Conservation (phyloP, 805 yeast species). For the Ogataea angusta region DNA sequence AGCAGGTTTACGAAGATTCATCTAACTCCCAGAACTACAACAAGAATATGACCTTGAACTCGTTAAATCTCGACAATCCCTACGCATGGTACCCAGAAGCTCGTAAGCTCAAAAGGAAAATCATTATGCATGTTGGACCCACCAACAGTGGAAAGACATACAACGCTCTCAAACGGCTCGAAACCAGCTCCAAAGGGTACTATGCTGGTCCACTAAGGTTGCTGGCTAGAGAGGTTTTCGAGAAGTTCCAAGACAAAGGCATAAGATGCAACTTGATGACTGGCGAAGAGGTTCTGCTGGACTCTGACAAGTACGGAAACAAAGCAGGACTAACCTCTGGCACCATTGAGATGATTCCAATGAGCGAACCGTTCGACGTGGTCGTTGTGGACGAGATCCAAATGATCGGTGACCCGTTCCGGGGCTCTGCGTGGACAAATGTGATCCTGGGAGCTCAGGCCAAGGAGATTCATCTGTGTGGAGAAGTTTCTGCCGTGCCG, state of each 20-base stretch:
- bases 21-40: slow-evolving; percentile 33
- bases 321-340: slow-evolving; percentile 79
- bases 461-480: slow-evolving; percentile 86
- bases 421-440: slow-evolving; percentile 96
- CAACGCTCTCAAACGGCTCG: slow-evolving; percentile 68
- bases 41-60: slow-evolving; percentile 33
- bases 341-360: slow-evolving; percentile 91
- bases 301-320: slow-evolving; percentile 64
- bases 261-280: slow-evolving; percentile 80
- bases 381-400: slow-evolving; percentile 95
- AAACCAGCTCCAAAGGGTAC: slow-evolving; percentile 67
- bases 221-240: slow-evolving; percentile 88
- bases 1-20: slow-evolving; percentile 27
- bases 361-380: slow-evolving; percentile 66
- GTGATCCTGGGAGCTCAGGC: slow-evolving; percentile 87
- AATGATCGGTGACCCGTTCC: slow-evolving; percentile 73
- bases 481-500: slow-evolving; percentile 83
- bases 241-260: slow-evolving; percentile 65
- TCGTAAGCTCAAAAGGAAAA: slow-evolving; percentile 68
- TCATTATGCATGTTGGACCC: slow-evolving; percentile 95
- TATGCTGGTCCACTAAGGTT: slow-evolving; percentile 94
- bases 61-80: slow-evolving; percentile 53
- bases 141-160: slow-evolving; percentile 96
- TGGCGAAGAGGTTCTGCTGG: slow-evolving; percentile 89
- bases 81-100: slow-evolving; percentile 85